These are phyloP conservation scores for Xanthoconium stramineum DNA, from an alignment of 768 basidiomycete species.

Conservation along the genomic window DNA sequence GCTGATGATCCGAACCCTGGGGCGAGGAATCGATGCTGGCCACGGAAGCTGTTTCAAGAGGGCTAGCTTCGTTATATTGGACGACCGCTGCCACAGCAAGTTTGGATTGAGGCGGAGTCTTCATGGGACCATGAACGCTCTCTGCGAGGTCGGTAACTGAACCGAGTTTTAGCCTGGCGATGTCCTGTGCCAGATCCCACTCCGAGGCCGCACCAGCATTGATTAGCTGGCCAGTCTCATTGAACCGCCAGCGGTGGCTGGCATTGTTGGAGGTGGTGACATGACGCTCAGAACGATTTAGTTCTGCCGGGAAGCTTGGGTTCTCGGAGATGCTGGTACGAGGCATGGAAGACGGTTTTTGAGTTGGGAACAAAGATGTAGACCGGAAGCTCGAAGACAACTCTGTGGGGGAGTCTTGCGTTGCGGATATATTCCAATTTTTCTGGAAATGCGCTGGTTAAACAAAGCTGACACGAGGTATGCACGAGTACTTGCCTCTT, in stretches of 20 bases:
- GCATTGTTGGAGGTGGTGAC: slow-evolving; percentile 35
- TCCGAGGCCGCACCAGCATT: slow-evolving; percentile 52
- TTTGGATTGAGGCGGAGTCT: slow-evolving; percentile 68
- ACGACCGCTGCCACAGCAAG: slow-evolving; percentile 47
- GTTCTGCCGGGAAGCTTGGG: slow-evolving; percentile 16
- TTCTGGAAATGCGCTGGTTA: slow-evolving; percentile 25
- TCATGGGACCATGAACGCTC: slow-evolving; percentile 50
- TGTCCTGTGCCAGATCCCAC: slow-evolving; percentile 74
- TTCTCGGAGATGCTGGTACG: slow-evolving; percentile 35
- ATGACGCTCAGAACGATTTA: slow-evolving; percentile 38
- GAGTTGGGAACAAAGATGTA: slow-evolving; percentile 31
- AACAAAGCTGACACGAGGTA: slow-evolving; percentile 24
- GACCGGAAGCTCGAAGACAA: slow-evolving; percentile 31
- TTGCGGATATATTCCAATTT: slow-evolving; percentile 47
- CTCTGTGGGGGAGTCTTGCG: slow-evolving; percentile 38
- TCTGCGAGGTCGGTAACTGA: slow-evolving; percentile 50
- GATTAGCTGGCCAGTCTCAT: slow-evolving; percentile 57
- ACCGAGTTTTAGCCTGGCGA: slow-evolving; percentile 67
- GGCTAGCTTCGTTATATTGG: slow-evolving; percentile 63
- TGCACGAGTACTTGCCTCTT: slow-evolving; percentile 43
- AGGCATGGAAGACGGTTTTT: slow-evolving; percentile 47
- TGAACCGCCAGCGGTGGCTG: slow-evolving; percentile 59
- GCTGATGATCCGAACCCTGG: slow-evolving; percentile 62
- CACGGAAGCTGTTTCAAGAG: slow-evolving; percentile 69
- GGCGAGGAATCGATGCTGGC: slow-evolving; percentile 74